Percentiles rank a stretch among this genome's conserved stretches.
Evolutionary conservation across 331 rosid species (phyloP).

Genomic region (Dryas integrifolia): DNA sequence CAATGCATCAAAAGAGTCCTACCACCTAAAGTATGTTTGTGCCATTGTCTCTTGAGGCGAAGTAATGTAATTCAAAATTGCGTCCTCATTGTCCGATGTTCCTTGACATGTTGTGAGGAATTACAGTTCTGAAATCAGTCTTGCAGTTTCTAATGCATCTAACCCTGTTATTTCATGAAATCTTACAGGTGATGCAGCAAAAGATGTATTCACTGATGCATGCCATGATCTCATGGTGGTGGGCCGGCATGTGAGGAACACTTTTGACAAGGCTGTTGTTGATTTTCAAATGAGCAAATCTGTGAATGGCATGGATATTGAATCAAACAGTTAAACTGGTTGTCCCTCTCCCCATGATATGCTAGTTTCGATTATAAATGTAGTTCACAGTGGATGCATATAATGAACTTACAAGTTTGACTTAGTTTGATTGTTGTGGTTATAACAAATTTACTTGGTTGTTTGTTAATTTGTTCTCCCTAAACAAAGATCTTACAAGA

Average conservation of each 20-base stretch:
- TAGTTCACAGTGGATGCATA: neutral
- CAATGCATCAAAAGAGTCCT: neutral
- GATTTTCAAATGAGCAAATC: constrained; percentile 47
- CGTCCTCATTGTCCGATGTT: neutral
- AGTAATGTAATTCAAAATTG: neutral
- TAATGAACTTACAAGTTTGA: too few species aligned
- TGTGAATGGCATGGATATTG: constrained; percentile 34
- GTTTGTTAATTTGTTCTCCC: too few species aligned
- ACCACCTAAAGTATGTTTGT: neutral
- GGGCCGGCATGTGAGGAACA: constrained; percentile 66
- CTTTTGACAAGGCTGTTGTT: constrained; percentile 59
- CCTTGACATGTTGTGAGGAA: neutral
- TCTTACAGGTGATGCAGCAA: constrained; percentile 65
- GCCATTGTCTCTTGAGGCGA: neutral
- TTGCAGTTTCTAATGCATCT: neutral
- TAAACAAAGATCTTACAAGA: too few species aligned
- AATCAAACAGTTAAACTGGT: constrained; percentile 8
- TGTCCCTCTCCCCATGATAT: neutral
- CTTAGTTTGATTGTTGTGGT: too few species aligned
- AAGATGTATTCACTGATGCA: constrained; percentile 66
- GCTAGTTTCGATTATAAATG: constrained; percentile 7
- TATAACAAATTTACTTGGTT: too few species aligned
- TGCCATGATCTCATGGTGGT: constrained; percentile 73
- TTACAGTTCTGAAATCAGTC: neutral
- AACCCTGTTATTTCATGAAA: neutral